Evolutionary conservation across 1,139 yeast genomes (phyloP).

Genomic region (Pichia sp.): DNA sequence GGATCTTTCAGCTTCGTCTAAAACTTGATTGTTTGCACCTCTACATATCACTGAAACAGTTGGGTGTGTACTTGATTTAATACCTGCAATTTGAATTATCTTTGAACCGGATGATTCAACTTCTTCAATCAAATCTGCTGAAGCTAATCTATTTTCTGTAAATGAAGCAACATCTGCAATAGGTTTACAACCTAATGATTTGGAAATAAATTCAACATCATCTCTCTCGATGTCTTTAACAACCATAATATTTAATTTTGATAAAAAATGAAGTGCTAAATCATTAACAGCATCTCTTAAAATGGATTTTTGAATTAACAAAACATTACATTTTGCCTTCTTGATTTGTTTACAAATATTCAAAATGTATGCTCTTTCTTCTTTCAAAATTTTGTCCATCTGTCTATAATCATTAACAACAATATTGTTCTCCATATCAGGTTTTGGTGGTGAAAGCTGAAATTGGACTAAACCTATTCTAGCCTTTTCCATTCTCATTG

Average conservation of each 20-base stretch:
- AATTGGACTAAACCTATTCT: slow-evolving; percentile 87
- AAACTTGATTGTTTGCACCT: slow-evolving; percentile 85
- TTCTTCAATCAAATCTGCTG: slow-evolving; percentile 91
- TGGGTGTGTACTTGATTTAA: slow-evolving; percentile 55
- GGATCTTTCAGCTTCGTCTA: slow-evolving; percentile 96
- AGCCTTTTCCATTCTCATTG: slow-evolving; percentile 90
- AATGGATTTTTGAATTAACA: slow-evolving; percentile 89
- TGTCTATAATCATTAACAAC: slow-evolving; percentile 97
- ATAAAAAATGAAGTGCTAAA: slow-evolving; percentile 86
- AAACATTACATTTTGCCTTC: slow-evolving; percentile 92
- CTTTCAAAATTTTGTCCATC: slow-evolving; percentile 97
- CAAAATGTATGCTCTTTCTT: slow-evolving; percentile 89
- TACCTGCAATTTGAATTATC: slow-evolving; percentile 85
- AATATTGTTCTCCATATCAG: slow-evolving; percentile 96
- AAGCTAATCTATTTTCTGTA: slow-evolving; percentile 86
- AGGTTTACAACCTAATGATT: slow-evolving; percentile 90
- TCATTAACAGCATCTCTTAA: slow-evolving; percentile 97
- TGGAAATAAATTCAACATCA: slow-evolving; percentile 88
- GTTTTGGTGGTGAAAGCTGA: slow-evolving; percentile 97
- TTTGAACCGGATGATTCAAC: slow-evolving; percentile 88
- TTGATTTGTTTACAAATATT: slow-evolving; percentile 94
- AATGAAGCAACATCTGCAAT: slow-evolving; percentile 92
- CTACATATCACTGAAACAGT: slow-evolving; percentile 89
- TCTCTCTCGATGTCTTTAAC: slow-evolving; percentile 95
- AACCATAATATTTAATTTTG: slow-evolving; percentile 89